Evolutionary conservation across 2,329 filamentous ascomycete genomes (phyloP).

Genomic region (Alternaria hordeiaustralica): DNA sequence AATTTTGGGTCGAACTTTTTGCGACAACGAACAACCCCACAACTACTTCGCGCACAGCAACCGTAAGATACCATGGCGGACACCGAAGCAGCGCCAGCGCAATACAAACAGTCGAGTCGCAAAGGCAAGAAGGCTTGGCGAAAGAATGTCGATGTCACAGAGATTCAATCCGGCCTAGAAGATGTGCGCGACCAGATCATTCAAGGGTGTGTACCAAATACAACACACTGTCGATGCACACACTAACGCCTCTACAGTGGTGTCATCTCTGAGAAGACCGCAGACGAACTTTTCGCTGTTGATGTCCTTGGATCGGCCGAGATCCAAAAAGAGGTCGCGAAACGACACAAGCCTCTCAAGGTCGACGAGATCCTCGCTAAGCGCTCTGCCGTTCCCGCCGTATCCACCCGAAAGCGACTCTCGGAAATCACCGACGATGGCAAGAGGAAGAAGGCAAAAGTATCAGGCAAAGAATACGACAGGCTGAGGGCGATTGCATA

Average conservation of each 20-base stretch:
- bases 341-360: slow-evolving; percentile 79
- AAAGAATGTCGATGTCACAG: slow-evolving; percentile 94
- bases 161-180: slow-evolving; percentile 82
- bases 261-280: slow-evolving; percentile 80
- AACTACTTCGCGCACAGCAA: slow-evolving; percentile 5
- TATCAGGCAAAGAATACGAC: slow-evolving; percentile 83
- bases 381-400: slow-evolving; percentile 80
- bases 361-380: slow-evolving; percentile 89
- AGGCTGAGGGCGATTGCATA: slow-evolving; percentile 78
- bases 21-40: slow-evolving; percentile 19
- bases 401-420: slow-evolving; percentile 78
- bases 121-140: slow-evolving; percentile 99
- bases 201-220: slow-evolving; percentile 68
- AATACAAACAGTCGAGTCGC: slow-evolving; percentile 86
- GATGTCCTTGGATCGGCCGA: slow-evolving; percentile 75
- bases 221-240: neutral
- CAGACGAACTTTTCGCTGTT: slow-evolving; percentile 83
- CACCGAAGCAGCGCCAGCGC: slow-evolving; percentile 68
- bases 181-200: slow-evolving; percentile 89
- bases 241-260: slow-evolving; percentile 63
- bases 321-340: slow-evolving; percentile 69
- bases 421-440: slow-evolving; percentile 73
- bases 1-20: slow-evolving; percentile 23
- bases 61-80: slow-evolving; percentile 24
- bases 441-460: slow-evolving; percentile 77